These are phyloP conservation scores for Suillus fuscotomentosus DNA, from an alignment of 768 basidiomycete species.

Conservation along the genomic window DNA sequence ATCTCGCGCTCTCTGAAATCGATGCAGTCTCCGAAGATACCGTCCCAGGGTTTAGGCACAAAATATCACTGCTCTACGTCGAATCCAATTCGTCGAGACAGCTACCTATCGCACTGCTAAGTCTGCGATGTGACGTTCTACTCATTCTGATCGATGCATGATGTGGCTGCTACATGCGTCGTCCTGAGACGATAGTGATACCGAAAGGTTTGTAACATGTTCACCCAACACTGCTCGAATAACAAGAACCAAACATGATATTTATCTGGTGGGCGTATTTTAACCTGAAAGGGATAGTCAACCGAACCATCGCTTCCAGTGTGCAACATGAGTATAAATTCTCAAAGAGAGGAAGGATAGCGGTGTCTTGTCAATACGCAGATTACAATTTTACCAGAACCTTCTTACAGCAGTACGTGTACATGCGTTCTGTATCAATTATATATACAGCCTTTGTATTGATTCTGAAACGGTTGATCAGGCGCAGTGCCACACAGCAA, in stretches of 20 bases:
- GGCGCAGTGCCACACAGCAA: conserved; percentile 26
- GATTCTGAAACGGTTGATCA: not conserved
- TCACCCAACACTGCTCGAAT: too few relatives aligned
- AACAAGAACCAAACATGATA: not conserved
- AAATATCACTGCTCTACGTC: conserved; percentile 20
- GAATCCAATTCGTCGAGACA: conserved; percentile 24
- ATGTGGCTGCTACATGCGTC: conserved; percentile 9
- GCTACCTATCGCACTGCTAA: conserved; percentile 10
- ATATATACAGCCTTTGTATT: not conserved
- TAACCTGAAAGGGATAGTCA: not conserved
- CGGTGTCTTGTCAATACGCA: not conserved
- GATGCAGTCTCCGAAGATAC: conserved; percentile 21
- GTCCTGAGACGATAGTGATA: conserved; percentile 7
- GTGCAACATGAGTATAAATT: not conserved
- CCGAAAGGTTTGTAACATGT: not conserved
- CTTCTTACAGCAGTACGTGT: not conserved
- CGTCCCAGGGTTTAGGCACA: conserved; percentile 24
- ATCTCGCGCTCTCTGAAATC: conserved; percentile 20
- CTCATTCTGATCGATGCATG: not conserved
- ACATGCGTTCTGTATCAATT: not conserved
- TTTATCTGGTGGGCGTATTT: not conserved
- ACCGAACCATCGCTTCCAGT: not conserved
- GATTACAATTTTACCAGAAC: not conserved
- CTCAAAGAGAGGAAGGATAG: not conserved
- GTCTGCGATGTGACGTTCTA: conserved; percentile 2